A percentile compares a stretch with the other conserved stretches of the same genome.
Conservation (phyloP, 345 rosid species). For the Tarenaya hassleriana region DNA sequence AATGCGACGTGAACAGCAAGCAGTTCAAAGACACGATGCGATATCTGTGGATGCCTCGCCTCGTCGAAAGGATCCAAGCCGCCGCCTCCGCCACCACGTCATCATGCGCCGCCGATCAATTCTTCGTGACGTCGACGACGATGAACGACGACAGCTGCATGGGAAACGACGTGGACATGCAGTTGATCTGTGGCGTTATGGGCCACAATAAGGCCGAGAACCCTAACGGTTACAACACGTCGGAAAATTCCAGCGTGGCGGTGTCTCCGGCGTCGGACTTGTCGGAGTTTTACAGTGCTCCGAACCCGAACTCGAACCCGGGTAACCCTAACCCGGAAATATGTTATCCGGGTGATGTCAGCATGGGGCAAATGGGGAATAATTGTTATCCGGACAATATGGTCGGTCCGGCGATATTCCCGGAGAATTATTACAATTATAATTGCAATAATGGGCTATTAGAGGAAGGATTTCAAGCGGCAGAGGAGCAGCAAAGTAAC, state of each 20-base stretch:
- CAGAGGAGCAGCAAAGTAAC: slow-evolving; percentile 40
- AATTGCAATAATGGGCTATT: slow-evolving; percentile 24
- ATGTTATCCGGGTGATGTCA: slow-evolving; percentile 28
- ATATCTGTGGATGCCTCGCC: slow-evolving; percentile 81
- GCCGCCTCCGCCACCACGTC: slow-evolving; percentile 31
- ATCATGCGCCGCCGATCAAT: slow-evolving; percentile 28
- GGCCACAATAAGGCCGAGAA: slow-evolving; percentile 8
- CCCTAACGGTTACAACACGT: slow-evolving; percentile 33
- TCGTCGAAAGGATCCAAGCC: slow-evolving; percentile 84
- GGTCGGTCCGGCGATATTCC: slow-evolving; percentile 34
- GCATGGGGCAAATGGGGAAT: slow-evolving; percentile 24
- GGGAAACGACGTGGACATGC: slow-evolving; percentile 15
- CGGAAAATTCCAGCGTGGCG: slow-evolving; percentile 64
- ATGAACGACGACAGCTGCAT: slow-evolving; percentile 27
- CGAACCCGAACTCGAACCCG: slow-evolving; percentile 23
- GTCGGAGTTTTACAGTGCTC: slow-evolving; percentile 51
- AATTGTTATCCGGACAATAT: slow-evolving; percentile 37
- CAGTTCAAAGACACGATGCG: slow-evolving; percentile 81
- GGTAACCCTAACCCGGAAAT: slow-evolving; percentile 32
- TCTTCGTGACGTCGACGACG: slow-evolving; percentile 1
- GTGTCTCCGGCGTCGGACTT: slow-evolving; percentile 60
- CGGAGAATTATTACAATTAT: slow-evolving; percentile 36
- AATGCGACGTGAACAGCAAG: slow-evolving; percentile 82
- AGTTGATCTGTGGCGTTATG: slow-evolving; percentile 18
- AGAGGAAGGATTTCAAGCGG: slow-evolving; percentile 35